Evolutionary conservation across 805 yeast species (phyloP).

Genomic region (Ogataea ramenticola): DNA sequence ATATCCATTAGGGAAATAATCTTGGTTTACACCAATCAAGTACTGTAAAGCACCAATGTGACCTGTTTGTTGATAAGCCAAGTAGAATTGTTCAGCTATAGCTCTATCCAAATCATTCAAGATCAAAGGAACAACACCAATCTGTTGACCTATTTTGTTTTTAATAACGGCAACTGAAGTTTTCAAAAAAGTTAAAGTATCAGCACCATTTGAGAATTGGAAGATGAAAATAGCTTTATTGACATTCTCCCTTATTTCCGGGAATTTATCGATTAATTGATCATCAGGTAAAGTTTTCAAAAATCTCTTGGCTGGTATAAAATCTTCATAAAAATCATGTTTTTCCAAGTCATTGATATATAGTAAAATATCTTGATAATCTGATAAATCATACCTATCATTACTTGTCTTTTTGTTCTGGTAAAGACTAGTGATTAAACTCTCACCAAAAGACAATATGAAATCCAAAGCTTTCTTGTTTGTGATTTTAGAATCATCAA

Average conservation of each 20-base stretch:
- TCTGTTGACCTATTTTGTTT: conserved; percentile 63
- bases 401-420: conserved; percentile 4
- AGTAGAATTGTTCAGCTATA: conserved; percentile 19
- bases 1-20: conserved; percentile 1
- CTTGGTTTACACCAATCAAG: conserved; percentile 13
- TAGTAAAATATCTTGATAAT: conserved; percentile 33
- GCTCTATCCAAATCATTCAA: conserved; percentile 16
- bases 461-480: conserved; percentile 27
- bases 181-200: conserved; percentile 42
- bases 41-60: conserved; percentile 16
- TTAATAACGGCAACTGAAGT: conserved; percentile 42
- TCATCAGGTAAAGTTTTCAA: conserved; percentile 34
- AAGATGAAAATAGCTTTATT: conserved; percentile 68
- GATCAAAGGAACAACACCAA: conserved; percentile 72
- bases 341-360: conserved; percentile 73
- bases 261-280: conserved; percentile 50
- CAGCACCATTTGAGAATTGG: conserved; percentile 46
- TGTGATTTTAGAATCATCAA: no score
- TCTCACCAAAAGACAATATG: conserved; percentile 31
- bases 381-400: conserved; percentile 18
- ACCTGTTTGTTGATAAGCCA: conserved; percentile 11
- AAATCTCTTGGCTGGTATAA: conserved; percentile 34
- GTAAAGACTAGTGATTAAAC: conserved; percentile 5
- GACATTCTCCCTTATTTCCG: conserved; percentile 64
- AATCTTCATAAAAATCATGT: conserved; percentile 46